A percentile compares a stretch with the other conserved stretches of the same genome.
phyloP scores from a whole-genome alignment of 129 eudicot species.

The Scalesia atractyloides region DNA sequence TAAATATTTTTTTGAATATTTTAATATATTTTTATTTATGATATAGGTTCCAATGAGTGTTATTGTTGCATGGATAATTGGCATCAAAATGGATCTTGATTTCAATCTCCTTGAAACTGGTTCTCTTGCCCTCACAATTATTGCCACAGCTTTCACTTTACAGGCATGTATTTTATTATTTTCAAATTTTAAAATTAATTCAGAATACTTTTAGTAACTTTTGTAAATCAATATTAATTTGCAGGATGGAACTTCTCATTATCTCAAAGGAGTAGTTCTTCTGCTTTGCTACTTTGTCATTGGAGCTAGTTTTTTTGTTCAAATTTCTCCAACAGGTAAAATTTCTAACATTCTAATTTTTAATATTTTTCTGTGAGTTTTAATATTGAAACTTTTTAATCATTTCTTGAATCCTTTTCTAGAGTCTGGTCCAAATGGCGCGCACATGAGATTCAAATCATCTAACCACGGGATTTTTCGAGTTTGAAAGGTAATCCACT shows the following conservation, averaged over 20 bases:
- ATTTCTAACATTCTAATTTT: neutral
- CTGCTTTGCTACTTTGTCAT: slow-evolving; percentile 76
- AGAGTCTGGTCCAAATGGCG: slow-evolving; percentile 20
- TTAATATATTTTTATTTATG: neutral
- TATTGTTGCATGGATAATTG: slow-evolving; percentile 73
- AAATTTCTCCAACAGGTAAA: slow-evolving; percentile 43
- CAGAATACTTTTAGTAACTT: neutral
- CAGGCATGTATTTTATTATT: slow-evolving; percentile 44
- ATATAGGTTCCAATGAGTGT: slow-evolving; percentile 57
- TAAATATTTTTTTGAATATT: neutral
- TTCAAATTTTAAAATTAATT: neutral
- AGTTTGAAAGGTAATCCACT: slow-evolving; percentile 33
- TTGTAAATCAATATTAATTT: neutral
- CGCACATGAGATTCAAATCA: slow-evolving; percentile 29
- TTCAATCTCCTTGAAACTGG: slow-evolving; percentile 72
- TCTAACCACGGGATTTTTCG: slow-evolving; percentile 28
- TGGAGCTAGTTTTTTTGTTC: slow-evolving; percentile 69
- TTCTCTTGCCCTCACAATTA: slow-evolving; percentile 65
- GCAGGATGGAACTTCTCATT: slow-evolving; percentile 96
- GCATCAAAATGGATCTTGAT: slow-evolving; percentile 73
- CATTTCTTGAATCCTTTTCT: neutral
- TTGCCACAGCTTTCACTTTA: slow-evolving; percentile 73
- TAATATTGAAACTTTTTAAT: neutral
- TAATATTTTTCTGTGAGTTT: neutral
- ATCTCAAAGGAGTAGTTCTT: slow-evolving; percentile 84